These are phyloP conservation scores for Trypanosomatidae sp. DNA, from an alignment of 208 protist genomes.

Conservation along the genomic window DNA sequence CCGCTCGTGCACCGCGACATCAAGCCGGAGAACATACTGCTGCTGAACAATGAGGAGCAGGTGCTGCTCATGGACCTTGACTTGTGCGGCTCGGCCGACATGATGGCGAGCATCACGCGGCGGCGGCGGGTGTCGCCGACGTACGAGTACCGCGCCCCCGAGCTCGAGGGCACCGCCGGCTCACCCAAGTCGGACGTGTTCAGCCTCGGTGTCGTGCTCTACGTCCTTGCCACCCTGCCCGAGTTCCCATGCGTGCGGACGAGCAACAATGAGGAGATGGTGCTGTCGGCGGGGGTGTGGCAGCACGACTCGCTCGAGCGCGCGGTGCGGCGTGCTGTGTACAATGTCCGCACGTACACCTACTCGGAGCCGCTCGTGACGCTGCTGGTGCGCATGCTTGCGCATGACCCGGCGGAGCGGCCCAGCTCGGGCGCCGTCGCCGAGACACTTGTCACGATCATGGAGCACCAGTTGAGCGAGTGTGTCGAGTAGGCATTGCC, in stretches of 20 bases:
- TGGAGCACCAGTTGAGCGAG: too few species aligned
- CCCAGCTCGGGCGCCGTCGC: slow-evolving; percentile 27
- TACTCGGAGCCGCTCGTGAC: slow-evolving; percentile 50
- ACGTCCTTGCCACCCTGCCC: slow-evolving; percentile 59
- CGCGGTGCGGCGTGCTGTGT: slow-evolving; percentile 31
- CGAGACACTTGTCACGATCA: slow-evolving; percentile 22
- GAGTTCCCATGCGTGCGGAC: slow-evolving; percentile 46
- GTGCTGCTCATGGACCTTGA: slow-evolving; percentile 85
- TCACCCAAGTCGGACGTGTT: slow-evolving; percentile 77
- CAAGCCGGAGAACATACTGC: slow-evolving; percentile 83
- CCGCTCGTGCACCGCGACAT: slow-evolving; percentile 81
- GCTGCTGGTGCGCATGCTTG: slow-evolving; percentile 57
- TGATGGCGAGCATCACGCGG: slow-evolving; percentile 21
- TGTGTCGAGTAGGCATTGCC: too few species aligned
- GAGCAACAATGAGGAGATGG: slow-evolving; percentile 22
- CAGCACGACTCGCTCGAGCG: slow-evolving; percentile 16
- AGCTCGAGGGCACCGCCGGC: slow-evolving; percentile 22
- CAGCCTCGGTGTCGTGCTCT: slow-evolving; percentile 70
- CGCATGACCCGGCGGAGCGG: slow-evolving; percentile 22
- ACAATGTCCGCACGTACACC: slow-evolving; percentile 9
- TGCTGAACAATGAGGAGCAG: slow-evolving; percentile 67
- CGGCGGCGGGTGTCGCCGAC: slow-evolving; percentile 26
- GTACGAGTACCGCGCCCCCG: slow-evolving; percentile 69
- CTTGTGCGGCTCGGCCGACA: slow-evolving; percentile 42
- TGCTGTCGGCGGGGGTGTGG: slow-evolving; percentile 48